phyloP scores from a whole-genome alignment of 345 rosid genomes.

The Excoecaria cochinchinensis region DNA sequence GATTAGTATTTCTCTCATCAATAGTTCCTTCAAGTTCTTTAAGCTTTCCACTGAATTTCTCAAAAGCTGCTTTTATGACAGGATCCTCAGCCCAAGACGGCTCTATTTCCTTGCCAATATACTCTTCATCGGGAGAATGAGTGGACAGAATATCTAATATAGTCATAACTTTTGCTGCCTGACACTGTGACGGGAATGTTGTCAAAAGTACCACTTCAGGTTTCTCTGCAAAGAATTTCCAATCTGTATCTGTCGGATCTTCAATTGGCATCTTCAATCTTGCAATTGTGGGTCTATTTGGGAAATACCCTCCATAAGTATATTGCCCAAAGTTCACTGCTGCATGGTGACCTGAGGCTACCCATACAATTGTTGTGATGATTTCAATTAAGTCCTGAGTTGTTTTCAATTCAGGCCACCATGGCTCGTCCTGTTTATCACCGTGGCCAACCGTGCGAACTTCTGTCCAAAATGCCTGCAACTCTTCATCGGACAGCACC shows the following conservation, averaged over 20 bases:
- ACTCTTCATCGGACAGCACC: slow-evolving; percentile 43
- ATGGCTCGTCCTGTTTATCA: slow-evolving; percentile 48
- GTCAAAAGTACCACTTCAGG: slow-evolving; percentile 36
- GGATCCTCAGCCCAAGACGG: slow-evolving; percentile 24
- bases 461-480: slow-evolving; percentile 59
- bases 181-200: slow-evolving; percentile 48
- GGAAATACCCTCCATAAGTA: slow-evolving; percentile 47
- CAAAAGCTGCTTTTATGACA: slow-evolving; percentile 17
- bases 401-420: slow-evolving; percentile 54
- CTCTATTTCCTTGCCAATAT: slow-evolving; percentile 23
- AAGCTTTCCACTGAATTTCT: slow-evolving; percentile 21
- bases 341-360: slow-evolving; percentile 51
- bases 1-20: slow-evolving; percentile 25
- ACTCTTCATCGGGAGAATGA: slow-evolving; percentile 35
- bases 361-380: slow-evolving; percentile 47
- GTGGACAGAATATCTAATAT: slow-evolving; percentile 21
- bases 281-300: slow-evolving; percentile 46
- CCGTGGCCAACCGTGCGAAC: slow-evolving; percentile 49
- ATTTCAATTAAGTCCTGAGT: slow-evolving; percentile 34
- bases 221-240: slow-evolving; percentile 31
- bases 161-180: slow-evolving; percentile 37
- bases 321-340: slow-evolving; percentile 64
- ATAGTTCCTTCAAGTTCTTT: slow-evolving; percentile 21
- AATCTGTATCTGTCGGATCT: slow-evolving; percentile 28
- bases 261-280: slow-evolving; percentile 45